A percentile compares a stretch with the other conserved stretches of the same genome.
Evolutionary conservation across 192 early-diverging fungal species (phyloP).

Genomic region (Phlyctochytrium arcticum): DNA sequence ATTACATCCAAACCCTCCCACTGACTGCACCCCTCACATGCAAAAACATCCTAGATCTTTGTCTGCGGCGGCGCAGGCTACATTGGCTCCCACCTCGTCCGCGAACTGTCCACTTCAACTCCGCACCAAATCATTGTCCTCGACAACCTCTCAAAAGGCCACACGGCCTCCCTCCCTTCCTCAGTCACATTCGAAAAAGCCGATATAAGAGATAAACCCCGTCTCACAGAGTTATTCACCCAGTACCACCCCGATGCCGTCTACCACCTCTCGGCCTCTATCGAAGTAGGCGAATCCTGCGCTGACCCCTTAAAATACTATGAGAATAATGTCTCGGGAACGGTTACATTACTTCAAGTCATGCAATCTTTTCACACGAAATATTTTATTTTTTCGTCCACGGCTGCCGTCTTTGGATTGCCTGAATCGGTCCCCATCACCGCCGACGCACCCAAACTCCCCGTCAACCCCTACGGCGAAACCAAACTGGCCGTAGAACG

Average conservation of each 20-base stretch:
- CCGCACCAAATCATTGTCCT: constrained; percentile 81
- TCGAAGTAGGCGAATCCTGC: constrained; percentile 80
- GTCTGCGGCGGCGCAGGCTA: constrained; percentile 69
- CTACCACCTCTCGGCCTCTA: constrained; percentile 82
- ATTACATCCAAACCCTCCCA: too few species aligned
- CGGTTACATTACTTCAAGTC: constrained; percentile 74
- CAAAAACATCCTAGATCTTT: constrained; percentile 42
- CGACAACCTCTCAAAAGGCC: constrained; percentile 80
- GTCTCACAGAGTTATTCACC: constrained; percentile 66
- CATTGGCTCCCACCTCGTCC: constrained; percentile 90
- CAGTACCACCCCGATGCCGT: constrained; percentile 58
- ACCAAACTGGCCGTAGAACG: constrained; percentile 94
- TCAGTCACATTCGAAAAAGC: constrained; percentile 66
- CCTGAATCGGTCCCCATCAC: constrained; percentile 68
- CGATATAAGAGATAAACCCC: constrained; percentile 69
- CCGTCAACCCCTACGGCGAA: constrained; percentile 91
- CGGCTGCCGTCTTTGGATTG: constrained; percentile 86
- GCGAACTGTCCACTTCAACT: constrained; percentile 64
- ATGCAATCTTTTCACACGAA: constrained; percentile 81
- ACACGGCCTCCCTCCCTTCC: constrained; percentile 39
- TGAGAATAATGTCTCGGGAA: constrained; percentile 90
- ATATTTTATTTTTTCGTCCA: constrained; percentile 92
- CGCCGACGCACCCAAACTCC: constrained; percentile 62
- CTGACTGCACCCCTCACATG: too few species aligned
- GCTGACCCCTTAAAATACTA: constrained; percentile 83